Evolutionary conservation across 163 green algal genomes (phyloP), one percentile per base, ranked within the genome.

Genomic region (Prototheca cutis): DNA sequence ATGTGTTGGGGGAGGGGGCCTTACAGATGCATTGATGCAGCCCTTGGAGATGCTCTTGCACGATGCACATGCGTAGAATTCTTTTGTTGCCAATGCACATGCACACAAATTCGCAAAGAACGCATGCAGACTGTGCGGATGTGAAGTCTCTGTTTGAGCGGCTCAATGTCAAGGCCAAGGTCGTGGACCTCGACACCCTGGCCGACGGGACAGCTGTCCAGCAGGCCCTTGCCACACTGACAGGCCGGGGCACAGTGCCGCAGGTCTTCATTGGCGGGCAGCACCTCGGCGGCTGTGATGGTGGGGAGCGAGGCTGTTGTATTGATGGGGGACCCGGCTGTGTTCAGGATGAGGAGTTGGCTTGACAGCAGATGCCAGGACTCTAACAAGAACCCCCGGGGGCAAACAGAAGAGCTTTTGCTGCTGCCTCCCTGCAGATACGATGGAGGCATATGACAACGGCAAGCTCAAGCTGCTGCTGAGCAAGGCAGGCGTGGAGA

Each of bases 261-360:
- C 88, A 90, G 55, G 81, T 93, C 2, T 93, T 93, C 59, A 66
- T 93, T 10, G 71, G 68, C 1, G 83, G 83, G 33, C 59, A 80
- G 49, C 80, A 81, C 47, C 72, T 93, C 23, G 85, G 85, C 15
- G 85, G 85, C 52, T 91, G 83, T 53, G 85, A 93, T 62, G 83
- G 77, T 87, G 49, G 65, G 76, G 21, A 6, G 24, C 34, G 17
- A 21, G 36, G 36, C 8, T 21, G 13, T 45, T 45, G 36, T 21
- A 45, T n/a, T n/a, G n/a, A n/a, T n/a, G n/a, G n/a, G n/a, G n/a
- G n/a, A n/a, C n/a, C n/a, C n/a, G n/a, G n/a, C n/a, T n/a, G n/a
- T n/a, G n/a, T n/a, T n/a, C n/a, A n/a, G n/a, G n/a, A n/a, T n/a
- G n/a, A n/a, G n/a, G n/a, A n/a, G n/a, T n/a, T n/a, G n/a, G n/a